Evolutionary conservation across 139 green algal species (phyloP).

Genomic region (Chlorella sp.): DNA sequence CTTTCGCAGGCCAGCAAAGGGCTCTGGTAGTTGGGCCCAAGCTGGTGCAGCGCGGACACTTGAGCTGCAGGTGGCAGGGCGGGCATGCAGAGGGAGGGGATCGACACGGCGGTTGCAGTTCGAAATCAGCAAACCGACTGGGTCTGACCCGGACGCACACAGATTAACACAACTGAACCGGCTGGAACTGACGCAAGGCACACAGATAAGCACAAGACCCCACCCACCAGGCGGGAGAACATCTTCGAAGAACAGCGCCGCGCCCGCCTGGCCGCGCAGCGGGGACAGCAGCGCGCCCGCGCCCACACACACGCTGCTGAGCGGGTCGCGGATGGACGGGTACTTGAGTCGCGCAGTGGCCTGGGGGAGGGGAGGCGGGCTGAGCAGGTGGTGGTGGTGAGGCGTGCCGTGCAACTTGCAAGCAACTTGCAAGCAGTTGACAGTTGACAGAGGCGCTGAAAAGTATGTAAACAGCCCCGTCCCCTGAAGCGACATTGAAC

Average conservation of each 20-base stretch:
- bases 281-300: conserved; percentile 34
- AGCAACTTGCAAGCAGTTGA: conserved; percentile 44
- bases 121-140: too few species aligned
- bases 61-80: conserved; percentile 30
- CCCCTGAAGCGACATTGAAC: too few species aligned
- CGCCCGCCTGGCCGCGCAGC: conserved; percentile 53
- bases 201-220: too few species aligned
- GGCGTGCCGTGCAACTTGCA: conserved; percentile 22
- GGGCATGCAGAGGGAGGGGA: too few species aligned
- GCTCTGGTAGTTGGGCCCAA: conserved; percentile 53
- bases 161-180: too few species aligned
- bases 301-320: conserved; percentile 52
- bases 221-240: conserved; percentile 28
- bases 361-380: conserved; percentile 10
- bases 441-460: too few species aligned
- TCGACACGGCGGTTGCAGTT: too few species aligned
- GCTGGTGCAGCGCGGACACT: conserved; percentile 35
- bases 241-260: conserved; percentile 57
- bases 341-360: conserved; percentile 22
- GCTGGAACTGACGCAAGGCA: too few species aligned
- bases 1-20: conserved; percentile 39
- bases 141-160: too few species aligned
- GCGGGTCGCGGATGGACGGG: conserved; percentile 29
- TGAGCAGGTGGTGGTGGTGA: not conserved
- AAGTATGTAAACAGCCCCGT: too few species aligned